phyloP scores from a whole-genome alignment of 2,329 filamentous ascomycete genomes.

The Aspergillus neotritici region DNA sequence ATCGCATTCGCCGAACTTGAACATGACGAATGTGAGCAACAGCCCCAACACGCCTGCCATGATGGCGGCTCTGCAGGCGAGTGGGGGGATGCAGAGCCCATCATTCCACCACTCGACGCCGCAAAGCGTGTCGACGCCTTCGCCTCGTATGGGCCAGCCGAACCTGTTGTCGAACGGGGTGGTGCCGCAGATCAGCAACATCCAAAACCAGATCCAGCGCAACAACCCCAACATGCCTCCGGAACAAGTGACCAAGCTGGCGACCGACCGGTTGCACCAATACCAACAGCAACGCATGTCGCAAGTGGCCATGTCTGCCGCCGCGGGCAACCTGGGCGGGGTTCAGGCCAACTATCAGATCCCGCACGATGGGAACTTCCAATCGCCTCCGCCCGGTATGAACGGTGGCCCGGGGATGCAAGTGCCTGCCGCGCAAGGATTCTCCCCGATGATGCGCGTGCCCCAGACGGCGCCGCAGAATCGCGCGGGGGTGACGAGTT shows the following conservation, averaged over 20 bases:
- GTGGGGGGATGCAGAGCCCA: slow-evolving; percentile 40
- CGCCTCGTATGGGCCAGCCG: slow-evolving; percentile 45
- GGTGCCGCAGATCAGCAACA: slow-evolving; percentile 50
- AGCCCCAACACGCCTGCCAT: slow-evolving; percentile 40
- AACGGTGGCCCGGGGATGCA: slow-evolving; percentile 37
- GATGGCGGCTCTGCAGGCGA: slow-evolving; percentile 41
- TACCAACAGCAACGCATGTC: slow-evolving; percentile 45
- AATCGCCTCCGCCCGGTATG: slow-evolving; percentile 29
- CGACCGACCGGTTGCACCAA: slow-evolving; percentile 47
- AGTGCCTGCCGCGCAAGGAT: slow-evolving; percentile 45
- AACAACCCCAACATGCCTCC: slow-evolving; percentile 48
- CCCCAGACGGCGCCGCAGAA: slow-evolving; percentile 44
- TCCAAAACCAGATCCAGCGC: slow-evolving; percentile 48
- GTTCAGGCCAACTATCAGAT: slow-evolving; percentile 38
- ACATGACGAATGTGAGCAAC: slow-evolving; percentile 37
- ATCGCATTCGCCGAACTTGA: slow-evolving; percentile 42
- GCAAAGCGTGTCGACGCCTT: slow-evolving; percentile 40
- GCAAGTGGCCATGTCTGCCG: slow-evolving; percentile 50
- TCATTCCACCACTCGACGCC: slow-evolving; percentile 36
- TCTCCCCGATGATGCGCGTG: slow-evolving; percentile 50
- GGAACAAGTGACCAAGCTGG: slow-evolving; percentile 51
- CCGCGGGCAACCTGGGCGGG: slow-evolving; percentile 42
- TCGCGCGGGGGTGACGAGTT: slow-evolving; percentile 34
- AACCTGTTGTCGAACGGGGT: slow-evolving; percentile 50
- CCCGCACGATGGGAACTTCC: slow-evolving; percentile 35